phyloP scores from a whole-genome alignment of 2,329 filamentous ascomycete genomes.

The Sphaerulina vaccinii region DNA sequence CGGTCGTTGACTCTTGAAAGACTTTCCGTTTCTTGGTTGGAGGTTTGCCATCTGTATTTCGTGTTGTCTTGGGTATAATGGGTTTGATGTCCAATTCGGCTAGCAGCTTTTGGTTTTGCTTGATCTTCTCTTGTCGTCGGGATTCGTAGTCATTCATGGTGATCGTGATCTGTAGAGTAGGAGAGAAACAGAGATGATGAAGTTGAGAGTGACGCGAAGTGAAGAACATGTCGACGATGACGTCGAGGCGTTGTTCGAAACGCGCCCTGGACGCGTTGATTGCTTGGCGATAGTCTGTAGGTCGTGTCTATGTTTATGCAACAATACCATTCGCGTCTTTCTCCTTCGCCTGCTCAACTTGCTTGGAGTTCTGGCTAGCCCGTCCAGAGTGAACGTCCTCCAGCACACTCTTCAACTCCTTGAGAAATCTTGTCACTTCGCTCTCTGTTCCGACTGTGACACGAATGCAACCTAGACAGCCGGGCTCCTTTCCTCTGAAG shows the following conservation, averaged over 20 bases:
- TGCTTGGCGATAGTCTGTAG: not conserved
- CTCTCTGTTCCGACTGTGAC: constrained; percentile 89
- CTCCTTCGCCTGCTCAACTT: constrained; percentile 47
- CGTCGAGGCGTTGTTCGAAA: not conserved
- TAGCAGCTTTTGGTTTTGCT: constrained; percentile 50
- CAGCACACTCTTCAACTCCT: constrained; percentile 60
- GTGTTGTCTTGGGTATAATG: constrained; percentile 19
- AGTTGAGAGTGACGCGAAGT: not conserved
- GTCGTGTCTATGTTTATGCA: constrained; percentile 30
- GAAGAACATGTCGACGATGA: not conserved
- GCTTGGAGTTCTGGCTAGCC: constrained; percentile 29
- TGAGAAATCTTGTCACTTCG: constrained; percentile 77
- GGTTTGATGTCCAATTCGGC: constrained; percentile 48
- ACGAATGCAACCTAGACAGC: constrained; percentile 82
- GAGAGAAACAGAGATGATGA: not conserved
- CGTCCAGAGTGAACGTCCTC: constrained; percentile 47
- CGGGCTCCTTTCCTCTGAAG: constrained; percentile 89
- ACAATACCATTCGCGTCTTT: constrained; percentile 51
- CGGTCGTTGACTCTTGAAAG: constrained; percentile 24
- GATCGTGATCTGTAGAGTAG: not conserved
- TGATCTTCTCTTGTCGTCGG: constrained; percentile 50
- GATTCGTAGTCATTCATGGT: constrained; percentile 49
- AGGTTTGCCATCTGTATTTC: constrained; percentile 26
- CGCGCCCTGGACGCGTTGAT: constrained; percentile 2
- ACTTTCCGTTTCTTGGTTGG: constrained; percentile 45